A percentile compares a stretch with the other conserved stretches of the same genome.
These are phyloP conservation scores for Cudoniella acicularis DNA, from an alignment of 495 filamentous ascomycete genomes.

Conservation along the genomic window DNA sequence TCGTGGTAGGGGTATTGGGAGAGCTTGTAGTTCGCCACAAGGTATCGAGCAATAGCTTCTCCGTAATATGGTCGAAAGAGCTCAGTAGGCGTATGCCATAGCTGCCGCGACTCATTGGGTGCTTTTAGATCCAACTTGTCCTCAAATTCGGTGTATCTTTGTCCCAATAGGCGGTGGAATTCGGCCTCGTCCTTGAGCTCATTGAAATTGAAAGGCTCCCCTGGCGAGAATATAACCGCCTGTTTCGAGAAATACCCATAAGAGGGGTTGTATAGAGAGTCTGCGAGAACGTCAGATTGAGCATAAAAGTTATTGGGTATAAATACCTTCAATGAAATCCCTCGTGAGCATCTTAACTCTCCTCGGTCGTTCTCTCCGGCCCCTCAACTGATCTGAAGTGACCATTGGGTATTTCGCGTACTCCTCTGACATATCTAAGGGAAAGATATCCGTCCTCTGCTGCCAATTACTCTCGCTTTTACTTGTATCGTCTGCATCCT, in stretches of 20 bases:
- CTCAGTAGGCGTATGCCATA: constrained; percentile 99
- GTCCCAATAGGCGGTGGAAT: constrained; percentile 70
- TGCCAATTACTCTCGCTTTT: constrained; percentile 65
- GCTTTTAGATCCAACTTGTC: constrained; percentile 71
- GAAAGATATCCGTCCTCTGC: constrained; percentile 67
- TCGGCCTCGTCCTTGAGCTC: constrained; percentile 73
- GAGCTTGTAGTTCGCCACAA: constrained; percentile 93
- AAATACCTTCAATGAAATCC: constrained; percentile 92
- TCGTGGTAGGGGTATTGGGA: constrained; percentile 93
- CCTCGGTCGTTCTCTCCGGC: constrained; percentile 68
- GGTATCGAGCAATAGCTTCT: constrained; percentile 90
- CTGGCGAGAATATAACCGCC: constrained; percentile 91
- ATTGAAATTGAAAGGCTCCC: constrained; percentile 90
- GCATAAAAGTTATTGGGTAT: background rate
- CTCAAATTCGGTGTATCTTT: constrained; percentile 86
- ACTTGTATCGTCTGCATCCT: constrained; percentile 20
- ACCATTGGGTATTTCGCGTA: constrained; percentile 77
- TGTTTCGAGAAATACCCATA: constrained; percentile 99
- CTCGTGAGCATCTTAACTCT: constrained; percentile 94
- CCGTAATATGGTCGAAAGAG: constrained; percentile 96
- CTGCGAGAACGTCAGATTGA: constrained; percentile 39
- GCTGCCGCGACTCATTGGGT: constrained; percentile 72
- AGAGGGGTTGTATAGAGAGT: constrained; percentile 93
- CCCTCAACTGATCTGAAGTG: constrained; percentile 71
- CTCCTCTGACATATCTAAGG: constrained; percentile 72